phyloP scores from a whole-genome alignment of 345 rosid species.

The Gossypium arboreum region DNA sequence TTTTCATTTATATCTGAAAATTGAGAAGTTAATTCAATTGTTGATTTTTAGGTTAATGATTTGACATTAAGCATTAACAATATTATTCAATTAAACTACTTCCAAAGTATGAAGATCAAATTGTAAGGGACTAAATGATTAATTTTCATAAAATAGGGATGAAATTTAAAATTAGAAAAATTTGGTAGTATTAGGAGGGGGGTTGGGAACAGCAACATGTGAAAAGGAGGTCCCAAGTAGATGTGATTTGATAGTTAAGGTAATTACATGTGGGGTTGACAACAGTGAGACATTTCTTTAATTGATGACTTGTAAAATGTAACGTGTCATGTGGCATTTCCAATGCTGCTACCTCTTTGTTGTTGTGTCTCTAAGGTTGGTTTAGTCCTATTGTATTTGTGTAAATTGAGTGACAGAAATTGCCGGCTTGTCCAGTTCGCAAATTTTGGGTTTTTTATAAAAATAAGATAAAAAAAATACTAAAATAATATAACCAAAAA shows the following conservation, averaged over 20 bases:
- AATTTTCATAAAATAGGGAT: too few species aligned
- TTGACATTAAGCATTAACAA: too few species aligned
- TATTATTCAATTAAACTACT: too few species aligned
- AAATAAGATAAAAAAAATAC: too few species aligned
- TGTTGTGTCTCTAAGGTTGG: not conserved
- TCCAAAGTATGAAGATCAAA: too few species aligned
- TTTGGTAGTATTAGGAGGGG: not conserved
- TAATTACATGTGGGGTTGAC: constrained; percentile 24
- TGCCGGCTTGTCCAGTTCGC: not conserved
- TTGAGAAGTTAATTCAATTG: too few species aligned
- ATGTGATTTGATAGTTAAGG: constrained; percentile 21
- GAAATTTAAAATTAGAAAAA: too few species aligned
- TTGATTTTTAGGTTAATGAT: too few species aligned
- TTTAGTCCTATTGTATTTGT: not conserved
- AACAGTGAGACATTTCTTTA: constrained; percentile 10
- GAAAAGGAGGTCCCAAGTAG: constrained; percentile 33
- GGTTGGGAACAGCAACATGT: constrained; percentile 44
- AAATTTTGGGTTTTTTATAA: not conserved
- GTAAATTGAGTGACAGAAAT: too few species aligned
- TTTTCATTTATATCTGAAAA: too few species aligned
- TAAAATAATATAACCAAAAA: too few species aligned
- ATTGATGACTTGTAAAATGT: not conserved
- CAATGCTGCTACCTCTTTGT: not conserved
- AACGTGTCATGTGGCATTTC: constrained; percentile 11
- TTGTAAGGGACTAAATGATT: too few species aligned